These are phyloP conservation scores for Pichia kudriavzevii DNA, from an alignment of 1,139 yeast species.

Conservation along the genomic window DNA sequence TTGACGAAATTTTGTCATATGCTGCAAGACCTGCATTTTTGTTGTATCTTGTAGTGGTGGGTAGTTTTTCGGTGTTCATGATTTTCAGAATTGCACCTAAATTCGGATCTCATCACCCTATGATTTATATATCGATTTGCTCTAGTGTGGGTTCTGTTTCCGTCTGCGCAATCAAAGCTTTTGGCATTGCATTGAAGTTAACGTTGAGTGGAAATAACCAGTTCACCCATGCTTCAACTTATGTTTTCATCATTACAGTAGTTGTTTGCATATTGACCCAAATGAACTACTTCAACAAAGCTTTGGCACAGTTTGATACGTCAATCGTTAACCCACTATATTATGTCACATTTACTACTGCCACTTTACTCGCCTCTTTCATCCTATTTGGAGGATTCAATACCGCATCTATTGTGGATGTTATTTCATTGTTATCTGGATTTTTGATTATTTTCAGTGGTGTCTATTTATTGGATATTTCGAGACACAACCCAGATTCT, in stretches of 20 bases:
- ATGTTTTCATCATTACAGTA: constrained; percentile 72
- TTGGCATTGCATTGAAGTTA: constrained; percentile 84
- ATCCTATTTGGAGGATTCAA: constrained; percentile 83
- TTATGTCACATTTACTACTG: constrained; percentile 87
- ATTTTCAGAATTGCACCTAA: constrained; percentile 77
- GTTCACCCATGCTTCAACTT: constrained; percentile 77
- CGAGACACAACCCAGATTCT: constrained; percentile 54
- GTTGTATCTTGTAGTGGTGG: constrained; percentile 55
- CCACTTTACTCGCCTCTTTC: constrained; percentile 79
- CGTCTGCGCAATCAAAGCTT: constrained; percentile 88
- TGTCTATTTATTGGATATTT: constrained; percentile 72
- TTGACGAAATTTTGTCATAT: constrained; percentile 76
- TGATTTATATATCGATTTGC: constrained; percentile 85
- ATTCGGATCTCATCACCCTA: constrained; percentile 76
- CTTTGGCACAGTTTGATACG: constrained; percentile 87
- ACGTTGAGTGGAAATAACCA: constrained; percentile 87
- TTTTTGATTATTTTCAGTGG: constrained; percentile 84
- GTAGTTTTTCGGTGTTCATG: constrained; percentile 65
- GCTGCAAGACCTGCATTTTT: constrained; percentile 79
- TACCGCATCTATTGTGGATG: constrained; percentile 72
- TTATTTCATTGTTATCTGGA: constrained; percentile 80
- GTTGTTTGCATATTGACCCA: constrained; percentile 79
- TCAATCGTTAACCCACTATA: constrained; percentile 87
- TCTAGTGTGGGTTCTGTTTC: constrained; percentile 87
- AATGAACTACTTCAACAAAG: constrained; percentile 91